Conservation (phyloP, 495 filamentous ascomycete species). For the Cryomyces minteri region DNA sequence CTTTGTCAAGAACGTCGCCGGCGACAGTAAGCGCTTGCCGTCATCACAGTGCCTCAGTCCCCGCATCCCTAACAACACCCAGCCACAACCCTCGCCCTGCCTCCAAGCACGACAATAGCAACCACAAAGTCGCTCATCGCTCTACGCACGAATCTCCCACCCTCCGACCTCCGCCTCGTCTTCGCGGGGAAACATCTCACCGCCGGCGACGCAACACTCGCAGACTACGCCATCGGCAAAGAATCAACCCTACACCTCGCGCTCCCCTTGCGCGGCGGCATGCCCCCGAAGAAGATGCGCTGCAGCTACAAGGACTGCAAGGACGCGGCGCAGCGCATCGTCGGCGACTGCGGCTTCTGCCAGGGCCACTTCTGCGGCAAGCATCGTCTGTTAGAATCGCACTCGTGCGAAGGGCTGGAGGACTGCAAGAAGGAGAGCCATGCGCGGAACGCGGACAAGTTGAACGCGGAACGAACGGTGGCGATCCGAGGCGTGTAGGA, state of each 20-base stretch:
- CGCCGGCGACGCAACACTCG: slow-evolving; percentile 11
- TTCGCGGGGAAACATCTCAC: slow-evolving; percentile 30
- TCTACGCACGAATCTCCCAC: slow-evolving; percentile 23
- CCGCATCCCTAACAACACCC: background rate
- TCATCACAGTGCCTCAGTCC: slow-evolving; percentile 1
- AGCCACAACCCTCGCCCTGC: slow-evolving; percentile 28
- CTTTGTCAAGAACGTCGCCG: slow-evolving; percentile 29
- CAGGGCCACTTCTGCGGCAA: slow-evolving; percentile 82
- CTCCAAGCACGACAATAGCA: slow-evolving; percentile 21
- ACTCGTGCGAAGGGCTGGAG: slow-evolving; percentile 85
- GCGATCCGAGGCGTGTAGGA: slow-evolving; percentile 42
- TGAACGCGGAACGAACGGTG: slow-evolving; percentile 73
- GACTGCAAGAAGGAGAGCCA: slow-evolving; percentile 94
- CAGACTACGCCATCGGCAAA: slow-evolving; percentile 19
- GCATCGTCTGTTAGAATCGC: slow-evolving; percentile 82
- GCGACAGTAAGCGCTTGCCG: slow-evolving; percentile 23
- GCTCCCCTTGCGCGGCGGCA: slow-evolving; percentile 24
- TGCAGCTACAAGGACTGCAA: slow-evolving; percentile 84
- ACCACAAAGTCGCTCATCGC: slow-evolving; percentile 27
- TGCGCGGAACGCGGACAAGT: slow-evolving; percentile 77
- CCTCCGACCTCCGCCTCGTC: slow-evolving; percentile 21
- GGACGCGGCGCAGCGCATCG: slow-evolving; percentile 68
- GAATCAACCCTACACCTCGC: slow-evolving; percentile 25
- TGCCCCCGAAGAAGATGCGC: slow-evolving; percentile 59
- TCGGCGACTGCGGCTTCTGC: slow-evolving; percentile 94